Evolutionary conservation across 2,329 filamentous ascomycete genomes (phyloP), one percentile per base, ranked within the genome.

Genomic region (Botrytis sinoallii): DNA sequence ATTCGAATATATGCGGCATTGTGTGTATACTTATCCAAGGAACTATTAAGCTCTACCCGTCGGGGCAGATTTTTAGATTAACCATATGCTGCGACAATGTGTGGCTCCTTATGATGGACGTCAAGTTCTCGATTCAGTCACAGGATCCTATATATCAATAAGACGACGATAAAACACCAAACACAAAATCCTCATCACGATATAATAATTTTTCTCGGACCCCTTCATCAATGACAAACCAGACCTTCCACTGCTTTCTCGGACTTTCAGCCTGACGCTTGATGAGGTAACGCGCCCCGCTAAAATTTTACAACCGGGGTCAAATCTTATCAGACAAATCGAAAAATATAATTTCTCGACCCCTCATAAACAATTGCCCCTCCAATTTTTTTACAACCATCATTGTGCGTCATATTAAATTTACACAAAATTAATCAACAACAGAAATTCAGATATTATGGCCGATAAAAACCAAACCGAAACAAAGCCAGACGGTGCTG

Each of bases 401-500:
- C 55, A 55, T 57, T 35, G 48, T 74, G 61, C 61, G 60, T 64
- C 63, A 71, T 72, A 42, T 42, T 16, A 42, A 44, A 57, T 42
- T 32, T 6, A 46, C 73, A 42, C 16, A 18, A n/a, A 73, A n/a
- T 63, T 9, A 4, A 42, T 57, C 48, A 63, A 38, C 42, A 29
- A 42, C 22, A 71, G 10, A 61, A 44, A n/a, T 55, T 46, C 32
- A 61, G 14, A 60, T 25, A 38, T 75, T 48, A 88, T 88, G 86
- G 79, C 85, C 74, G 78, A 81, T 70, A 79, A 84, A 68, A 83
- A 83, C 44, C 77, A 82, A 76, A 81, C 82, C 78, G 81, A 83
- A 76, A 81, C 79, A 72, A 81, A 83, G 77, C 78, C 81, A 67
- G 81, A 82, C 70, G 83, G 83, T 61, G 83, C 82, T 48, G 81